Conservation (phyloP, 108 stramenopile species). For the Mayamaea pseudoterrestris region DNA sequence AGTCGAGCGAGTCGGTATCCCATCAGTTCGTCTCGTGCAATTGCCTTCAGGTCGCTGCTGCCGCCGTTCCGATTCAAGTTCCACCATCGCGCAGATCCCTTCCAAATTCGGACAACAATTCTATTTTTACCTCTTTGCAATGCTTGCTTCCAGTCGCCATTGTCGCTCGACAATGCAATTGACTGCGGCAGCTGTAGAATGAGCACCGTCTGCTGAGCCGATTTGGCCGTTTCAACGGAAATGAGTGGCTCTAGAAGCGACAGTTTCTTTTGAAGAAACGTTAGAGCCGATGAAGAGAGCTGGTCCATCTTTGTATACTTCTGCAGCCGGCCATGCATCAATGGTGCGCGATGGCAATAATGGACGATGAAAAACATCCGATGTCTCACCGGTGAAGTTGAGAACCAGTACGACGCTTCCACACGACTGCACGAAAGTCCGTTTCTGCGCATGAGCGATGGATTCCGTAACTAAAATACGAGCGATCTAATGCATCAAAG, state of each 20-base stretch:
- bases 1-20: constrained; percentile 42
- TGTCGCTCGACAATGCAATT: too few species aligned
- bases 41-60: constrained; percentile 1
- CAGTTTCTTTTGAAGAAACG: constrained; percentile 2
- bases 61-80: constrained; percentile 48
- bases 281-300: too few species aligned
- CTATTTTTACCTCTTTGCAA: constrained; percentile 11
- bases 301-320: too few species aligned
- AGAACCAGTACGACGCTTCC: too few species aligned
- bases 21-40: constrained; percentile 52
- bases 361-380: too few species aligned
- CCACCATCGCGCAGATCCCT: constrained; percentile 67
- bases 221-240: background rate
- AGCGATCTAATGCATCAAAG: too few species aligned
- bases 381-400: too few species aligned
- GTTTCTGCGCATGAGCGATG: too few species aligned
- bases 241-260: background rate
- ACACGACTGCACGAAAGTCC: too few species aligned
- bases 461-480: too few species aligned
- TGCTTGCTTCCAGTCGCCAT: background rate
- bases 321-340: too few species aligned
- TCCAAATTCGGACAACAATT: constrained; percentile 56
- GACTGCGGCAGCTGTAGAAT: background rate
- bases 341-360: too few species aligned
- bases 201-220: constrained; percentile 3